phyloP scores from a whole-genome alignment of 768 basidiomycete species.

The Pisolithus tinctorius region DNA sequence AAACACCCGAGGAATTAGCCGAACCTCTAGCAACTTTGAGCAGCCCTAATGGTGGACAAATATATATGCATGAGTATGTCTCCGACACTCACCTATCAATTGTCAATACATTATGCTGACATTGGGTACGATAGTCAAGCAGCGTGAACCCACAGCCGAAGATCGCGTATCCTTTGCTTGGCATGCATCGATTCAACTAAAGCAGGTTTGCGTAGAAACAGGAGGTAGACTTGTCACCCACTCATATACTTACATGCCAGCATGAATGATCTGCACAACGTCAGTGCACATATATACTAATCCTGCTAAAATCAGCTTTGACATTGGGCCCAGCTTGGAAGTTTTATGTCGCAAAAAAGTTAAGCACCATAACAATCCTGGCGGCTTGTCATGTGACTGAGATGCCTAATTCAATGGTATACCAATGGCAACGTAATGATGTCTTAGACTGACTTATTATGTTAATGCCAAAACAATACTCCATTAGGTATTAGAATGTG shows the following conservation, averaged over 20 bases:
- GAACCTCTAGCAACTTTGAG: no score
- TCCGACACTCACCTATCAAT: neutral
- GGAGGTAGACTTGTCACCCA: neutral
- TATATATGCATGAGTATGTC: conserved; percentile 41
- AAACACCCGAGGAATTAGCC: no score
- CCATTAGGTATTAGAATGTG: no score
- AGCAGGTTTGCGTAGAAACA: conserved; percentile 25
- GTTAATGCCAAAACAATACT: no score
- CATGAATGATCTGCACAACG: conserved; percentile 50
- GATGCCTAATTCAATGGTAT: no score
- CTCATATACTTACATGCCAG: conserved; percentile 34
- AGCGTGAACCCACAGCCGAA: conserved; percentile 40
- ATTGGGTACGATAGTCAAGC: conserved; percentile 41
- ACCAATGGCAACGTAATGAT: no score
- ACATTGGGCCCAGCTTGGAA: conserved; percentile 42
- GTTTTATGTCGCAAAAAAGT: no score
- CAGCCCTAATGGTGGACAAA: conserved; percentile 21
- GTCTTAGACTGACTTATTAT: no score
- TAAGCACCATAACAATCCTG: no score
- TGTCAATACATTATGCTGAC: neutral
- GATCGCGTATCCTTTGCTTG: conserved; percentile 52
- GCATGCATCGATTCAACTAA: conserved; percentile 43
- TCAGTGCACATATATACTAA: conserved; percentile 26
- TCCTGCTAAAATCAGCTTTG: neutral
- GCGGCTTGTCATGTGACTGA: no score